Percentiles rank a stretch among this genome's conserved stretches.
Evolutionary conservation across 306 rosid genomes (phyloP).

Genomic region (Aeschynomene evenia): DNA sequence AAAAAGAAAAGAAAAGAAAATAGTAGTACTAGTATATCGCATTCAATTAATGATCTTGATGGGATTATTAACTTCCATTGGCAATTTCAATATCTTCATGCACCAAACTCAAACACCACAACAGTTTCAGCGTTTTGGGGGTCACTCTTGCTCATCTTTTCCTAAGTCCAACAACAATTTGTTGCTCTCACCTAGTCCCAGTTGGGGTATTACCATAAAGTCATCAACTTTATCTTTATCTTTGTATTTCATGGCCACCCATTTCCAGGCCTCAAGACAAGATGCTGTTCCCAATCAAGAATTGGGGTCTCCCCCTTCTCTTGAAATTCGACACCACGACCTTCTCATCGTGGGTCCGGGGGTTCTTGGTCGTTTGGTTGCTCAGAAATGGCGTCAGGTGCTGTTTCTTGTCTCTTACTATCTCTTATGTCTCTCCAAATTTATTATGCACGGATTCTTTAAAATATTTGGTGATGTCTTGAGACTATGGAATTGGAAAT

Average conservation of each 20-base stretch:
- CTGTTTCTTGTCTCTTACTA: background rate
- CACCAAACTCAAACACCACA: constrained; percentile 13
- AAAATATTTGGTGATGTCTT: too few species aligned
- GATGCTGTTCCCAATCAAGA: constrained; percentile 32
- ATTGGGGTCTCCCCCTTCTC: constrained; percentile 42
- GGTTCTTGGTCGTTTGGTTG: constrained; percentile 88
- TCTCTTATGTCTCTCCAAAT: background rate
- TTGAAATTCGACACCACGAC: constrained; percentile 49
- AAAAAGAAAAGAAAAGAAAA: background rate
- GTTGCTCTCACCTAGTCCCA: constrained; percentile 3
- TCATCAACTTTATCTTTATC: constrained; percentile 15
- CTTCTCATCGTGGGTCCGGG: constrained; percentile 93
- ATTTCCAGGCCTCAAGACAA: constrained; percentile 41
- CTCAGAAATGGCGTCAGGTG: constrained; percentile 85
- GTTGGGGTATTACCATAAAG: constrained; percentile 4
- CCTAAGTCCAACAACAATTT: constrained; percentile 4
- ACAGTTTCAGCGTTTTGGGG: constrained; percentile 18
- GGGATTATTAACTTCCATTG: constrained; percentile 37
- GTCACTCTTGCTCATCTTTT: too few species aligned
- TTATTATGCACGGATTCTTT: too few species aligned
- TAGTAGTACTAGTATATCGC: too few species aligned
- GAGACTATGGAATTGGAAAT: constrained; percentile 27
- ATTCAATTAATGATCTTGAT: constrained; percentile 31
- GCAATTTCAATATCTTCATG: constrained; percentile 16
- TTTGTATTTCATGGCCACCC: constrained; percentile 54